Conservation (phyloP, 768 basidiomycete species). For the Exidia glandulosa region DNA sequence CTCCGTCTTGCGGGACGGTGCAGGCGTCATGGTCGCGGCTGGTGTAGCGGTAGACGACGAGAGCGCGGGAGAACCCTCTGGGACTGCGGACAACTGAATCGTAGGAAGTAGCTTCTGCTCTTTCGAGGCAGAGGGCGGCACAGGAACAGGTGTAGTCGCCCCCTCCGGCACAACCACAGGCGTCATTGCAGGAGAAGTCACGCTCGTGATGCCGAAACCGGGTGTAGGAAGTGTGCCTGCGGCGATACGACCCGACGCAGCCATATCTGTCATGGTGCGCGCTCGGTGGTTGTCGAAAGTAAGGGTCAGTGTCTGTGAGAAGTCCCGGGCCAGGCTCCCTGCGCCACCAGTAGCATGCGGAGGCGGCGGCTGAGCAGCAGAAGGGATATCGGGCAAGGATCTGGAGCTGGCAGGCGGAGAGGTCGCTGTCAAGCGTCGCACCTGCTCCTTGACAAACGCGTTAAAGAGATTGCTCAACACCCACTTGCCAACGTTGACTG, state of each 20-base stretch:
- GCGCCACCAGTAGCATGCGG: slow-evolving; percentile 1
- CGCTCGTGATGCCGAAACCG: slow-evolving; percentile 4
- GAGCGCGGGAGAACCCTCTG: slow-evolving; percentile 2
- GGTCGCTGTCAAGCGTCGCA: slow-evolving; percentile 23
- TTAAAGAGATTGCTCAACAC: slow-evolving; percentile 75
- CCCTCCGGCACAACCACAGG: slow-evolving; percentile 48
- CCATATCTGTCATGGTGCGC: slow-evolving; percentile 7
- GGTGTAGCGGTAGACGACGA: slow-evolving; percentile 1
- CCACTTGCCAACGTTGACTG: slow-evolving; percentile 92
- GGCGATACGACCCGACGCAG: slow-evolving; percentile 6
- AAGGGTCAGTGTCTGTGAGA: background rate
- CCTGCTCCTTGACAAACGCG: slow-evolving; percentile 64
- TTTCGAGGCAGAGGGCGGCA: slow-evolving; percentile 10
- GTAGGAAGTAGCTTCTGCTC: slow-evolving; percentile 20
- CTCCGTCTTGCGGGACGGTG: background rate
- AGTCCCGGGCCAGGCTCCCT: slow-evolving; percentile 2
- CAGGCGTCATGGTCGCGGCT: background rate
- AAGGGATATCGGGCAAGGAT: background rate
- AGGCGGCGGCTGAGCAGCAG: slow-evolving; percentile 21
- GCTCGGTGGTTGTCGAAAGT: background rate
- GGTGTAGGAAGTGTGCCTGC: background rate
- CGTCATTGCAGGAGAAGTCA: slow-evolving; percentile 54
- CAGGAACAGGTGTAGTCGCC: slow-evolving; percentile 30
- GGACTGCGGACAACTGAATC: slow-evolving; percentile 34
- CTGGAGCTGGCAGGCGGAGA: background rate